These are phyloP conservation scores for Eucalyptus sideroxylon DNA, from an alignment of 345 rosid genomes.

Conservation along the genomic window DNA sequence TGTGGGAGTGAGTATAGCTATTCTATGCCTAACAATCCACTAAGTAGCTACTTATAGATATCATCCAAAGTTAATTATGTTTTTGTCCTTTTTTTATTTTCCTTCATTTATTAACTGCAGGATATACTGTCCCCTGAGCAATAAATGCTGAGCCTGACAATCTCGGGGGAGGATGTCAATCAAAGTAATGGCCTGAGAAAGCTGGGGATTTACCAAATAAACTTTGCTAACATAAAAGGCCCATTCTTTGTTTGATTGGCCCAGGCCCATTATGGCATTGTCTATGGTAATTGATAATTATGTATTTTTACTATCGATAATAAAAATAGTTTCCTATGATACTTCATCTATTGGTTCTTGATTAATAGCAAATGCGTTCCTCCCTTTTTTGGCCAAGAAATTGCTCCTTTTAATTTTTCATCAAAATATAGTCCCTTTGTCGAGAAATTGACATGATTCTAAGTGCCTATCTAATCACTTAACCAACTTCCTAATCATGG, in stretches of 20 bases:
- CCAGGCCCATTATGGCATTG: background rate
- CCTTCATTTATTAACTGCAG: too few relatives aligned
- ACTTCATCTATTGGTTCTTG: too few relatives aligned
- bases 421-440: too few relatives aligned
- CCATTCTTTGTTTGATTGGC: background rate
- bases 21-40: background rate
- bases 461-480: too few relatives aligned
- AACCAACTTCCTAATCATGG: too few relatives aligned
- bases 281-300: background rate
- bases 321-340: too few relatives aligned
- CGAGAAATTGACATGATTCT: too few relatives aligned
- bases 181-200: background rate
- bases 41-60: background rate
- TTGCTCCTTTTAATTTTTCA: too few relatives aligned
- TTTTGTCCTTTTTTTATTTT: background rate
- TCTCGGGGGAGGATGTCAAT: background rate
- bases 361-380: too few relatives aligned
- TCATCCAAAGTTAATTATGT: background rate
- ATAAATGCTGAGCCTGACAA: background rate
- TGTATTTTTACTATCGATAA: accelerated
- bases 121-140: background rate
- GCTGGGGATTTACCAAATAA: background rate
- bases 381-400: too few relatives aligned
- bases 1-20: constrained; percentile 44
- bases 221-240: background rate